These are phyloP conservation scores for Globisporangium lucens DNA, from an alignment of 352 stramenopile genomes.

Conservation along the genomic window DNA sequence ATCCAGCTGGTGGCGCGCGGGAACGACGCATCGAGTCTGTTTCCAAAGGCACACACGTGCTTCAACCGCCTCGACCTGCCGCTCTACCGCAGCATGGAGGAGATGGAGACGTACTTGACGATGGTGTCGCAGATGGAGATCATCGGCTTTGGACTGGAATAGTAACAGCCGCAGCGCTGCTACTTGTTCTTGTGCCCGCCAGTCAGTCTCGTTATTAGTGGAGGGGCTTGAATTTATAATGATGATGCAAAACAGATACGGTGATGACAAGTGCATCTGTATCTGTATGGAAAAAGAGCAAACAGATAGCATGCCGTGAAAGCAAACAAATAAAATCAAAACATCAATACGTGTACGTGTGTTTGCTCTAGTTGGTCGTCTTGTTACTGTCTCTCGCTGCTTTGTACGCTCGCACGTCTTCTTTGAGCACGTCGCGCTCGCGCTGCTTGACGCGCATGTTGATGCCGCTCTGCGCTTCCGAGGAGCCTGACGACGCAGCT, in stretches of 20 bases:
- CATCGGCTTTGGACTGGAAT: constrained; percentile 74
- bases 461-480: constrained; percentile 34
- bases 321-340: constrained; percentile 7
- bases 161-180: constrained; percentile 8
- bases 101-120: constrained; percentile 74
- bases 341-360: constrained; percentile 1
- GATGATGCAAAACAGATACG: neutral
- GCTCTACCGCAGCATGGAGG: constrained; percentile 58
- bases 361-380: neutral
- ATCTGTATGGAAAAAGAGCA: neutral
- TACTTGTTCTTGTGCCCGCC: neutral
- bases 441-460: constrained; percentile 45
- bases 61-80: constrained; percentile 83
- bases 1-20: constrained; percentile 62
- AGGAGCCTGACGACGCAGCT: neutral
- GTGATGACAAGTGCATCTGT: neutral
- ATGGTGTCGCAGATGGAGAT: constrained; percentile 84
- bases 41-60: constrained; percentile 79
- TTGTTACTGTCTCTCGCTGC: constrained; percentile 15
- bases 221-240: neutral
- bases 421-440: constrained; percentile 43
- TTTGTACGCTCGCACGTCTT: constrained; percentile 47
- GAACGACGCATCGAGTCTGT: constrained; percentile 41
- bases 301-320: constrained; percentile 4
- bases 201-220: neutral